Conservation (phyloP, 1,284 basidiomycete genomes). For the Trichosporon faecale region DNA sequence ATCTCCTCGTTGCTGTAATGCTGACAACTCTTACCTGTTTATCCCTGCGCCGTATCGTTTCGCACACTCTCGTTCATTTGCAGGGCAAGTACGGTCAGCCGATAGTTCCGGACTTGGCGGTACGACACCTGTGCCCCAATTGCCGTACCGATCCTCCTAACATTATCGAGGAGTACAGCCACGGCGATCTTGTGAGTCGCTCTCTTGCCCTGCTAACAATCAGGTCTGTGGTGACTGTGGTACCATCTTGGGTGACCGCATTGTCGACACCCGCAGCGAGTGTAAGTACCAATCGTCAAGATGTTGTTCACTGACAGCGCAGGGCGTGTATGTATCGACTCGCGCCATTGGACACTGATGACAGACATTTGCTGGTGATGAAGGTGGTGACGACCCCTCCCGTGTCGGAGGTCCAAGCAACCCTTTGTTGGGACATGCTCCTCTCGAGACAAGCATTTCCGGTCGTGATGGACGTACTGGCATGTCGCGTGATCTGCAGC, state of each 20-base stretch:
- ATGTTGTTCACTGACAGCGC: conserved; percentile 15
- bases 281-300: conserved; percentile 56
- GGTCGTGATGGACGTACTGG: conserved; percentile 93
- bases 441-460: conserved; percentile 83
- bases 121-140: conserved; percentile 89
- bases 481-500: conserved; percentile 84
- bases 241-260: conserved; percentile 87
- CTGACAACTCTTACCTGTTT: neutral
- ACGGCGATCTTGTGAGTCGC: conserved; percentile 79
- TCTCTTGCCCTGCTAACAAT: neutral
- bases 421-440: conserved; percentile 63
- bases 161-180: conserved; percentile 94
- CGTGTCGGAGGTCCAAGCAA: conserved; percentile 97
- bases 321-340: conserved; percentile 64
- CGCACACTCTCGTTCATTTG: neutral
- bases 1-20: neutral
- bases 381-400: conserved; percentile 92
- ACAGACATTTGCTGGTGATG: conserved; percentile 97
- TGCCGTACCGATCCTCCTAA: conserved; percentile 89
- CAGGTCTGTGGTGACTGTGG: conserved; percentile 84
- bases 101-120: conserved; percentile 62
- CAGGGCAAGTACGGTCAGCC: conserved; percentile 59
- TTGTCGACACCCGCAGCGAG: conserved; percentile 97
- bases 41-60: neutral
- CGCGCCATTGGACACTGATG: conserved; percentile 13